Percentiles rank a stretch among this genome's conserved stretches.
phyloP scores from a whole-genome alignment of 2,329 filamentous ascomycete genomes.

The Bipolaris victoriae region DNA sequence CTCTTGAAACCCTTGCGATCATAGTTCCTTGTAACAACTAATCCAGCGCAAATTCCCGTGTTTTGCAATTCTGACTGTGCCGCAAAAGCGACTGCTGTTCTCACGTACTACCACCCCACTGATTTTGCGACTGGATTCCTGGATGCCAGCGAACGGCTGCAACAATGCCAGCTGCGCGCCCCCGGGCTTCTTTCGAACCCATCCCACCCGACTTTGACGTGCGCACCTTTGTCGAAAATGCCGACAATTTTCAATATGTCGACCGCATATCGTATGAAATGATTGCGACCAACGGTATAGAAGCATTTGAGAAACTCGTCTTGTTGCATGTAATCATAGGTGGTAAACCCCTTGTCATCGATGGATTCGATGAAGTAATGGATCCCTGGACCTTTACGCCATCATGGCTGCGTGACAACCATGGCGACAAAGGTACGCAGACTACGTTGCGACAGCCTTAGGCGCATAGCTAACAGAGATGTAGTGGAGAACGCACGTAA shows the following conservation, averaged over 20 bases:
- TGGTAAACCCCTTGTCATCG: slow-evolving; percentile 88
- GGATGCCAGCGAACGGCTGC: slow-evolving; percentile 15
- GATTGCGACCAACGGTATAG: slow-evolving; percentile 76
- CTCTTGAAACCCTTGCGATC: background rate
- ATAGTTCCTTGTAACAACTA: background rate
- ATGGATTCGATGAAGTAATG: slow-evolving; percentile 80
- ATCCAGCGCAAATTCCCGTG: background rate
- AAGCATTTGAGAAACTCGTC: slow-evolving; percentile 85
- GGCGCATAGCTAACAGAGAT: slow-evolving; percentile 23
- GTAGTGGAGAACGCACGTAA: slow-evolving; percentile 85
- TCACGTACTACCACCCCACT: slow-evolving; percentile 1
- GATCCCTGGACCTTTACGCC: slow-evolving; percentile 79
- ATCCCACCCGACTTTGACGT: slow-evolving; percentile 87
- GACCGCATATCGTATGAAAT: slow-evolving; percentile 78
- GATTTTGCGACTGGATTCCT: slow-evolving; percentile 4
- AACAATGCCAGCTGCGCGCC: slow-evolving; percentile 77
- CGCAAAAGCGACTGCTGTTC: slow-evolving; percentile 1
- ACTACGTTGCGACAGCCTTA: slow-evolving; percentile 24
- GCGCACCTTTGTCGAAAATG: slow-evolving; percentile 73
- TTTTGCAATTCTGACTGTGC: background rate
- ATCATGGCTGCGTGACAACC: slow-evolving; percentile 78
- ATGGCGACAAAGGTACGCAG: slow-evolving; percentile 75
- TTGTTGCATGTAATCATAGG: slow-evolving; percentile 80
- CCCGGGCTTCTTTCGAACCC: slow-evolving; percentile 88
- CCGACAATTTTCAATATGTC: slow-evolving; percentile 86